Evolutionary conservation across 108 stramenopile species (phyloP).

Genomic region (Cyclostephanos tholiformis): DNA sequence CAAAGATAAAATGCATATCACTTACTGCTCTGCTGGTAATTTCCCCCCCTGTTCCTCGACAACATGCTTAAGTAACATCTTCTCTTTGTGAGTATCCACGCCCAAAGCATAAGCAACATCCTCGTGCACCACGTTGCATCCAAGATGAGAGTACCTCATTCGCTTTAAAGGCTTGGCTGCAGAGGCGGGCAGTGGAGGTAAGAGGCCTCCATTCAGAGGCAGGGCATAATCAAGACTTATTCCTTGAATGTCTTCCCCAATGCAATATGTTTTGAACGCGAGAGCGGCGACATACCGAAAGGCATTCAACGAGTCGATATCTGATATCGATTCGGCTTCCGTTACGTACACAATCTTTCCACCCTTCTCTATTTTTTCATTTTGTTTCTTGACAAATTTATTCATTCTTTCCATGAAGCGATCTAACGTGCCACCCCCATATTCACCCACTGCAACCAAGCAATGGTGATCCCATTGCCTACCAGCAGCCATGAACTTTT

Average conservation of each 20-base stretch:
- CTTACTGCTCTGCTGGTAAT: slow-evolving; percentile 75
- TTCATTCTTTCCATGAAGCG: slow-evolving; percentile 68
- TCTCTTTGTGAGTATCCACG: slow-evolving; percentile 71
- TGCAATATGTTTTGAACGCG: slow-evolving; percentile 73
- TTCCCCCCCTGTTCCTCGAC: slow-evolving; percentile 67
- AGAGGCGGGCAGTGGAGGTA: slow-evolving; percentile 46
- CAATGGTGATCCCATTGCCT: slow-evolving; percentile 71
- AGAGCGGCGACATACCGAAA: slow-evolving; percentile 87
- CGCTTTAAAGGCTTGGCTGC: slow-evolving; percentile 62
- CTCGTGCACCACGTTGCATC: slow-evolving; percentile 89
- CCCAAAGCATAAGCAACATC: slow-evolving; percentile 75
- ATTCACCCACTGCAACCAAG: slow-evolving; percentile 76
- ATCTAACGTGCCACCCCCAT: slow-evolving; percentile 69
- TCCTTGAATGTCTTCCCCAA: slow-evolving; percentile 79
- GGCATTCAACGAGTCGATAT: slow-evolving; percentile 59
- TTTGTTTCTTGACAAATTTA: slow-evolving; percentile 58
- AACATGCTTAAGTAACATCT: slow-evolving; percentile 66
- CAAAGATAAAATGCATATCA: neutral
- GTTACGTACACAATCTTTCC: slow-evolving; percentile 35
- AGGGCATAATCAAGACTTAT: slow-evolving; percentile 83
- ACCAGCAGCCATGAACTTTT: slow-evolving; percentile 54
- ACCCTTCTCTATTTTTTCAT: slow-evolving; percentile 42
- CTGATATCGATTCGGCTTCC: slow-evolving; percentile 38
- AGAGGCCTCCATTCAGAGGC: slow-evolving; percentile 63
- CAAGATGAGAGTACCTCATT: slow-evolving; percentile 89